Percentiles rank a stretch among this genome's conserved stretches.
Evolutionary conservation across 169 alveolate species (phyloP).

Genomic region (Ichthyophthirius multifiliis): DNA sequence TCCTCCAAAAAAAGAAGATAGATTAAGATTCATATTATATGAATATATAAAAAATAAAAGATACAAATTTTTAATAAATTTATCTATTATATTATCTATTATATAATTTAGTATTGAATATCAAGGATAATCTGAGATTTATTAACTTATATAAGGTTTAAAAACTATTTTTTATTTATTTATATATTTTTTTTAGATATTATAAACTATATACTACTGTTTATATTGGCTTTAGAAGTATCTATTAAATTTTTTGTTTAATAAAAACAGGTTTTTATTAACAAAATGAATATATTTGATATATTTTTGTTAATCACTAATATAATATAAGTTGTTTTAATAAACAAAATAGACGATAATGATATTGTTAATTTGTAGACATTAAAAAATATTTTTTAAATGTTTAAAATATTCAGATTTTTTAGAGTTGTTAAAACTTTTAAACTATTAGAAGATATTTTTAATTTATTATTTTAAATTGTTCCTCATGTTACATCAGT

Average conservation of each 20-base stretch:
- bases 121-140: no score
- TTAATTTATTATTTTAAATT: conserved; percentile 20
- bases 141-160: no score
- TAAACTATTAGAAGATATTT: conserved; percentile 6
- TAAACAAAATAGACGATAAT: not conserved
- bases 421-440: conserved; percentile 12
- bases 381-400: no score
- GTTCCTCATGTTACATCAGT: conserved; percentile 22
- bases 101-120: no score
- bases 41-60: no score
- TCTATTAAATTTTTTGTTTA: not conserved
- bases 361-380: not conserved
- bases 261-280: not conserved
- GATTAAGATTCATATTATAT: no score
- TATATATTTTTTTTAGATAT: no score
- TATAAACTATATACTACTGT: no score
- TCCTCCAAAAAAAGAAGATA: no score
- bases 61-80: no score
- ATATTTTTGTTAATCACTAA: not conserved
- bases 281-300: not conserved
- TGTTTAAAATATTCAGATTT: conserved; percentile 3
- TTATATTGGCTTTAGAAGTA: conserved; percentile 16
- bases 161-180: no score
- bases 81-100: no score
- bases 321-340: not conserved